Conservation (phyloP, 352 stramenopile species). For the Phytopythium chamaehyphon region DNA sequence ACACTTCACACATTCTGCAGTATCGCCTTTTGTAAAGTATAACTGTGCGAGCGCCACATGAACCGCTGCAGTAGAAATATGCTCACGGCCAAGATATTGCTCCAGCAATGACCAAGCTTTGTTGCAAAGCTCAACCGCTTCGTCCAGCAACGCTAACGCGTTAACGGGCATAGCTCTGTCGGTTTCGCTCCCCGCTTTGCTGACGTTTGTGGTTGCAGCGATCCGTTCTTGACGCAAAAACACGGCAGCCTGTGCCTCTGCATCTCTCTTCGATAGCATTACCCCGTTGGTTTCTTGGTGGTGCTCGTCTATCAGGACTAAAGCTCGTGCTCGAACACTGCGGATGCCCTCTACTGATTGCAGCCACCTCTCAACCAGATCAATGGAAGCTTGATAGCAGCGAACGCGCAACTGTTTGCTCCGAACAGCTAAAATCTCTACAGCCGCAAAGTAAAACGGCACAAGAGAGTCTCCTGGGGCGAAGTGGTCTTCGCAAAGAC, state of each 20-base stretch:
- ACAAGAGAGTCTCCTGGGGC: constrained; percentile 29
- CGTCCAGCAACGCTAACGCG: constrained; percentile 39
- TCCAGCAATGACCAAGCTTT: constrained; percentile 67
- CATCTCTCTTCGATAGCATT: constrained; percentile 47
- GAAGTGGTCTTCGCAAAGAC: constrained; percentile 16
- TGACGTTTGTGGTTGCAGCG: neutral
- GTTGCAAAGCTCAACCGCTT: constrained; percentile 59
- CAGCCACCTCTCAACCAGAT: constrained; percentile 46
- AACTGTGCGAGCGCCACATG: constrained; percentile 56
- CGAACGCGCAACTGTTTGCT: constrained; percentile 46
- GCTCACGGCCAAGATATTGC: constrained; percentile 33
- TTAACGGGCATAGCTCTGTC: neutral
- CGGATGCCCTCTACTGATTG: constrained; percentile 41
- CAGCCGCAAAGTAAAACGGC: constrained; percentile 47
- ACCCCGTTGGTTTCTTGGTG: constrained; percentile 6
- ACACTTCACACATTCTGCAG: constrained; percentile 29
- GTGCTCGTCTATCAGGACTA: constrained; percentile 32
- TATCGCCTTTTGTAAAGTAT: constrained; percentile 32
- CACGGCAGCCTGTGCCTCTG: constrained; percentile 31
- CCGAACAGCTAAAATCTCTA: constrained; percentile 45
- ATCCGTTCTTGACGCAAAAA: constrained; percentile 31
- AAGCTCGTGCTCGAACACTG: constrained; percentile 31
- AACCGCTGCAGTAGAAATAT: constrained; percentile 47
- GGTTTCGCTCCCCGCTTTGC: neutral
- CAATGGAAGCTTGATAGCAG: constrained; percentile 39